Conservation (phyloP, 371 early-diverging fungal species). For the Gilbertella persicaria region DNA sequence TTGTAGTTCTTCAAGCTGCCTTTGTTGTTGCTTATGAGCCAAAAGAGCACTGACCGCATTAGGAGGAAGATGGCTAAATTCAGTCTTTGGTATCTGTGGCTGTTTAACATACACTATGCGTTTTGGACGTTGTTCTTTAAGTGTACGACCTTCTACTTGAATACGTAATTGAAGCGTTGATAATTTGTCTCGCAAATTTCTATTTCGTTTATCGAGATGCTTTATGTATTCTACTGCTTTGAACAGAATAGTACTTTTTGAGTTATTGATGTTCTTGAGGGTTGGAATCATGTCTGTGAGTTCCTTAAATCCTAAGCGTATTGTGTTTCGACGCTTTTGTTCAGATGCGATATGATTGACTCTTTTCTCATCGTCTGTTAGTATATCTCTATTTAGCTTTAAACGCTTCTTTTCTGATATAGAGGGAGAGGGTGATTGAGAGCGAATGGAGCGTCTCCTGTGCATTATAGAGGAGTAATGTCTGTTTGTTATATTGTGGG, state of each 20-base stretch:
- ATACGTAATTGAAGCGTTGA: slow-evolving; percentile 49
- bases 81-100: background rate
- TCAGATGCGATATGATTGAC: slow-evolving; percentile 91
- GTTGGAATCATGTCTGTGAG: slow-evolving; percentile 83
- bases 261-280: slow-evolving; percentile 59
- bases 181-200: slow-evolving; percentile 51
- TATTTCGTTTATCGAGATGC: slow-evolving; percentile 53
- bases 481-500: background rate
- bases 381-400: slow-evolving; percentile 19
- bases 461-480: background rate
- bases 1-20: slow-evolving; percentile 37
- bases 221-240: slow-evolving; percentile 58
- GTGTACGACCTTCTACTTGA: slow-evolving; percentile 28
- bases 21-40: slow-evolving; percentile 42
- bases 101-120: slow-evolving; percentile 4
- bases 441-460: slow-evolving; percentile 1
- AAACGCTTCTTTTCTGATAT: background rate
- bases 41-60: slow-evolving; percentile 31
- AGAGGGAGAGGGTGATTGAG: slow-evolving; percentile 2
- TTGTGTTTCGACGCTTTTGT: slow-evolving; percentile 87
- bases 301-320: slow-evolving; percentile 81
- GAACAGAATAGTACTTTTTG: slow-evolving; percentile 58
- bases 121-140: slow-evolving; percentile 4
- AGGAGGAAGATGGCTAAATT: slow-evolving; percentile 18
- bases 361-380: slow-evolving; percentile 85